These are phyloP conservation scores for Lentinula edodes DNA, from an alignment of 768 basidiomycete genomes.

Conservation along the genomic window DNA sequence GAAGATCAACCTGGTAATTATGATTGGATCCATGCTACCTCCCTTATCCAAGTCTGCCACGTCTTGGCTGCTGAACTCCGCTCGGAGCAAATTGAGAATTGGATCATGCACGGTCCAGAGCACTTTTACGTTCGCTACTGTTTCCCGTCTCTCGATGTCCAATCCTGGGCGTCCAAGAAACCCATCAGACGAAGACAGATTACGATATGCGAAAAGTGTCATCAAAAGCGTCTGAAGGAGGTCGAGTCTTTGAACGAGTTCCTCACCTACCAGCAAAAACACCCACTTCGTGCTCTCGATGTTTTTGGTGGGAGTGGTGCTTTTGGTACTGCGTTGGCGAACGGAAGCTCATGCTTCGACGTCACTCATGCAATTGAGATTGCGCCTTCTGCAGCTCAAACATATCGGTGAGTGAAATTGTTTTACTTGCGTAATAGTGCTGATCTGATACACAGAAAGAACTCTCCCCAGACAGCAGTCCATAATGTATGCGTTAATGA, in stretches of 20 bases:
- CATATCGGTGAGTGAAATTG: slow-evolving; percentile 42
- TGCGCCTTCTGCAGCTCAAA: slow-evolving; percentile 66
- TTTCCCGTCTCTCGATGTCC: slow-evolving; percentile 37
- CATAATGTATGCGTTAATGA: slow-evolving; percentile 72
- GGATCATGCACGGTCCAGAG: slow-evolving; percentile 47
- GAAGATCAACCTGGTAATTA: slow-evolving; percentile 25
- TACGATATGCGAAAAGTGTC: slow-evolving; percentile 45
- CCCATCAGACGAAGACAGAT: slow-evolving; percentile 25
- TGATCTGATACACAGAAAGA: slow-evolving; percentile 30
- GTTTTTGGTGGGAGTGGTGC: slow-evolving; percentile 55
- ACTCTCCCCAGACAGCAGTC: slow-evolving; percentile 45
- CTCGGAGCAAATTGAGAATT: slow-evolving; percentile 29
- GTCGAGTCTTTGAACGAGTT: slow-evolving; percentile 28
- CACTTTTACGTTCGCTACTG: slow-evolving; percentile 55
- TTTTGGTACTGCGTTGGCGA: slow-evolving; percentile 54
- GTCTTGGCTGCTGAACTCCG: slow-evolving; percentile 31
- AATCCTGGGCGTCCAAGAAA: slow-evolving; percentile 30
- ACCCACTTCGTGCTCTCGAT: slow-evolving; percentile 32
- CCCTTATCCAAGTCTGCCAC: slow-evolving; percentile 43
- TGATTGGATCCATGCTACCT: slow-evolving; percentile 22
- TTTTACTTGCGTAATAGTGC: not conserved
- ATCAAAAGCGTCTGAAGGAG: slow-evolving; percentile 21
- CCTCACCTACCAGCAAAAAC: slow-evolving; percentile 14
- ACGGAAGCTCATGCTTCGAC: slow-evolving; percentile 46
- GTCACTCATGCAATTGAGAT: slow-evolving; percentile 68